These are phyloP conservation scores for Diaporthe sp. DNA, from an alignment of 2,329 filamentous ascomycete genomes.

Conservation along the genomic window DNA sequence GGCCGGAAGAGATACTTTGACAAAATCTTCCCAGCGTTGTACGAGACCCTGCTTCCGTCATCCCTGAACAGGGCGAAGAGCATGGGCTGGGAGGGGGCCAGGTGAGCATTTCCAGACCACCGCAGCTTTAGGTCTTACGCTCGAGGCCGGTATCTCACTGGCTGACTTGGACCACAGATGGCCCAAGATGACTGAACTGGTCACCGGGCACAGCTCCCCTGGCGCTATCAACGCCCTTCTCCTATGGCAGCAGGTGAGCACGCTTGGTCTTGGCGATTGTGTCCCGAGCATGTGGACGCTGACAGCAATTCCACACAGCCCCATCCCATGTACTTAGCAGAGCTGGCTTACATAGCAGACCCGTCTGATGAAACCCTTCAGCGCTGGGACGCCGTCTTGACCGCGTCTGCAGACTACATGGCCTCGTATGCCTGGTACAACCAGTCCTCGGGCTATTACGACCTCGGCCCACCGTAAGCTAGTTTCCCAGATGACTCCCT, in stretches of 20 bases:
- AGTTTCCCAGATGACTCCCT: not conserved
- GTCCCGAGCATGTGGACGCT: not conserved
- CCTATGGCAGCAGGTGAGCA: conserved; percentile 55
- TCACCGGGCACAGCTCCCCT: conserved; percentile 56
- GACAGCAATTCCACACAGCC: conserved; percentile 46
- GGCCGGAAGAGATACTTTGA: conserved; percentile 46
- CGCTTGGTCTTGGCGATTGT: not conserved
- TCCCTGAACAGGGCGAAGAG: not conserved
- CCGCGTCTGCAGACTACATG: conserved; percentile 45
- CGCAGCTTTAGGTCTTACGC: not conserved
- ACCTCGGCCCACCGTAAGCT: conserved; percentile 57
- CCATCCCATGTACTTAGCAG: conserved; percentile 59
- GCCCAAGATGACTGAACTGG: conserved; percentile 52
- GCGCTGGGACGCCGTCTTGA: conserved; percentile 43
- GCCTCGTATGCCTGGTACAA: conserved; percentile 47
- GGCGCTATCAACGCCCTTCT: conserved; percentile 61
- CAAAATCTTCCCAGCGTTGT: conserved; percentile 46
- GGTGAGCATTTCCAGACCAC: not conserved
- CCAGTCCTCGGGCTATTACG: conserved; percentile 41
- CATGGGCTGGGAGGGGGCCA: conserved; percentile 15
- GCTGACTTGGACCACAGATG: not conserved
- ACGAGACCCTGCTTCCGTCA: conserved; percentile 37
- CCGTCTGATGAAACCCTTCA: conserved; percentile 40
- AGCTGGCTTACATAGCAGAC: conserved; percentile 47
- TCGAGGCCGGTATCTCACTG: accelerated